These are phyloP conservation scores for Colletotrichum sp. DNA, from an alignment of 2,329 filamentous ascomycete species.

Conservation along the genomic window DNA sequence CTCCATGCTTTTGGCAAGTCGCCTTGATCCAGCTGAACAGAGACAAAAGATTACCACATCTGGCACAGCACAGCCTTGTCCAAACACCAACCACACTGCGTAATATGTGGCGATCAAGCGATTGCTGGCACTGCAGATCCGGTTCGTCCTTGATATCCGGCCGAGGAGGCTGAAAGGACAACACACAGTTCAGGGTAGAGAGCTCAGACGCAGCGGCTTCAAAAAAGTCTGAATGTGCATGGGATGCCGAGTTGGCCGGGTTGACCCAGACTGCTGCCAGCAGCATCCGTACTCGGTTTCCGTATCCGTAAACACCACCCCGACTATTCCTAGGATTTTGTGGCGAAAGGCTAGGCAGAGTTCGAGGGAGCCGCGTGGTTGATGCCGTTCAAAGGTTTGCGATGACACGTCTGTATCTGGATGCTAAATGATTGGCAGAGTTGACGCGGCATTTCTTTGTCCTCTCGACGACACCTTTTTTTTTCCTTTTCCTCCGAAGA, in stretches of 20 bases:
- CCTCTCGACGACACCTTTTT: neutral
- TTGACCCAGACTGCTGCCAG: neutral
- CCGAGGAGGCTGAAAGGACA: neutral
- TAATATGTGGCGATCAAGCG: neutral
- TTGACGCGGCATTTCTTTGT: neutral
- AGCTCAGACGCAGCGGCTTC: neutral
- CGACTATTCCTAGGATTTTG: neutral
- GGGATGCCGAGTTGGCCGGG: neutral
- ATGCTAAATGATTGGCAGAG: neutral
- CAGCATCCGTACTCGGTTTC: neutral
- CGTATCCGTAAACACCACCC: neutral
- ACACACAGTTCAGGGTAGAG: neutral
- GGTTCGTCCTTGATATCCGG: neutral
- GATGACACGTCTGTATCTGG: neutral
- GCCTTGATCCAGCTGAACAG: neutral
- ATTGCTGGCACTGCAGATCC: neutral
- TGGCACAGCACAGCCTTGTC: neutral
- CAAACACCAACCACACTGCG: neutral
- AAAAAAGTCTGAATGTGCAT: neutral
- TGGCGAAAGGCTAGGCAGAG: neutral
- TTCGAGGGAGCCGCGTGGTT: neutral
- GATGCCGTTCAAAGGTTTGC: neutral
- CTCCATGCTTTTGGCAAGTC: neutral
- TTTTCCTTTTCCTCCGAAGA: neutral
- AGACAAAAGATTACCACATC: neutral